A percentile compares a stretch with the other conserved stretches of the same genome.
These are phyloP conservation scores for Erigeron philadelphicus DNA, from an alignment of 140 eudicot genomes.

Conservation along the genomic window DNA sequence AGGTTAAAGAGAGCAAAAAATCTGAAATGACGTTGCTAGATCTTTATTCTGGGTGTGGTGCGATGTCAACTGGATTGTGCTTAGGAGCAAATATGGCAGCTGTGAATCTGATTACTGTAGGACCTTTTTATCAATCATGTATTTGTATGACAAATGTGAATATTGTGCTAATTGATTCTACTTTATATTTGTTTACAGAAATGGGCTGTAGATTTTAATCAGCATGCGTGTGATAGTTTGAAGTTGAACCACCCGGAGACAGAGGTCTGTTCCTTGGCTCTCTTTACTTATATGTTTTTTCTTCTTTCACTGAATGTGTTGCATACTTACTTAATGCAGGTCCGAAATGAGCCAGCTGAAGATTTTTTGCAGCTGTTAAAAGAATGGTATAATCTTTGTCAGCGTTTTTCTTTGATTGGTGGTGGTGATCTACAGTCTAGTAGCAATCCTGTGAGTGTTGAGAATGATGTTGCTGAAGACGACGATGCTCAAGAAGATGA, in stretches of 20 bases:
- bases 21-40: conserved; percentile 49
- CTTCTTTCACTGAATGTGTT: not conserved
- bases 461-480: conserved; percentile 27
- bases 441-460: conserved; percentile 2
- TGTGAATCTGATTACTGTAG: conserved; percentile 67
- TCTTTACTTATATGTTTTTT: not conserved
- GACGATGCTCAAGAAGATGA: conserved; percentile 30
- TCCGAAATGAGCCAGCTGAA: conserved; percentile 69
- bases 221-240: conserved; percentile 63
- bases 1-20: conserved; percentile 1
- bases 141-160: not conserved
- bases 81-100: conserved; percentile 61
- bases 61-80: conserved; percentile 91
- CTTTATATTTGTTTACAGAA: conserved; percentile 31
- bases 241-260: conserved; percentile 80
- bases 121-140: not conserved
- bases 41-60: conserved; percentile 91
- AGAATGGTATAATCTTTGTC: conserved; percentile 73
- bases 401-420: conserved; percentile 14
- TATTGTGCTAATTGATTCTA: too few relatives aligned
- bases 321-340: conserved; percentile 31
- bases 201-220: conserved; percentile 82
- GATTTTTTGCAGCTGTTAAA: conserved; percentile 49
- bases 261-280: conserved; percentile 35
- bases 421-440: conserved; percentile 18